Conservation (phyloP, 805 yeast species). For the Spathaspora hagerdaliae region DNA sequence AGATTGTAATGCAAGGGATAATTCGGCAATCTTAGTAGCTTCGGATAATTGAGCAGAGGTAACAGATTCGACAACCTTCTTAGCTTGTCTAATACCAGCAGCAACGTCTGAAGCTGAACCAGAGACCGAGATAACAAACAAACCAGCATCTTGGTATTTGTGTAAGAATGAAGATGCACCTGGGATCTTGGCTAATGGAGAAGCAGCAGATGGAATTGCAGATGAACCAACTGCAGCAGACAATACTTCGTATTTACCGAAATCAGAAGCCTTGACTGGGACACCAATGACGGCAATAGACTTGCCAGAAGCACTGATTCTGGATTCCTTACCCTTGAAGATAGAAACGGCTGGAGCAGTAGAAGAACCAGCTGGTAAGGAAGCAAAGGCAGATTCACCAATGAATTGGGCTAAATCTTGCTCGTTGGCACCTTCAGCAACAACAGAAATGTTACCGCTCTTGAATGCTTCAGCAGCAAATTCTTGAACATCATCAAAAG, state of each 20-base stretch:
- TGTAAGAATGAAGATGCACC: slow-evolving; percentile 52
- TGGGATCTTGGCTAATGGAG: slow-evolving; percentile 46
- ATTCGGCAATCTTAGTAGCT: slow-evolving; percentile 42
- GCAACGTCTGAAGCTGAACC: slow-evolving; percentile 61
- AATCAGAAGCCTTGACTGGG: slow-evolving; percentile 63
- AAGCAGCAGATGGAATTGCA: slow-evolving; percentile 52
- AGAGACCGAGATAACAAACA: slow-evolving; percentile 67
- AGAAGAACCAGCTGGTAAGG: slow-evolving; percentile 59
- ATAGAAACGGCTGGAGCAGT: slow-evolving; percentile 37
- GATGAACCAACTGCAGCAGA: slow-evolving; percentile 61
- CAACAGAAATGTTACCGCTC: slow-evolving; percentile 64
- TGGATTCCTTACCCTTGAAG: slow-evolving; percentile 63
- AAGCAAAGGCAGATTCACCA: slow-evolving; percentile 58
- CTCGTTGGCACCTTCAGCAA: slow-evolving; percentile 70
- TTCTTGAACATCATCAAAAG: slow-evolving; percentile 61
- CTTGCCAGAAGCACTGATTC: slow-evolving; percentile 60
- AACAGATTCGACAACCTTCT: slow-evolving; percentile 34
- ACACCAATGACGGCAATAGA: slow-evolving; percentile 78
- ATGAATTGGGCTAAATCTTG: slow-evolving; percentile 68
- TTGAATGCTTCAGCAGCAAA: slow-evolving; percentile 69
- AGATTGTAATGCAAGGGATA: slow-evolving; percentile 40
- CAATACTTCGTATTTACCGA: slow-evolving; percentile 66
- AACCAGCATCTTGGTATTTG: slow-evolving; percentile 74
- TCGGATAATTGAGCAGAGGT: slow-evolving; percentile 52
- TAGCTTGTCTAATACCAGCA: slow-evolving; percentile 57